Conservation (phyloP, 352 stramenopile genomes). For the Globisporangium cystogenes region DNA sequence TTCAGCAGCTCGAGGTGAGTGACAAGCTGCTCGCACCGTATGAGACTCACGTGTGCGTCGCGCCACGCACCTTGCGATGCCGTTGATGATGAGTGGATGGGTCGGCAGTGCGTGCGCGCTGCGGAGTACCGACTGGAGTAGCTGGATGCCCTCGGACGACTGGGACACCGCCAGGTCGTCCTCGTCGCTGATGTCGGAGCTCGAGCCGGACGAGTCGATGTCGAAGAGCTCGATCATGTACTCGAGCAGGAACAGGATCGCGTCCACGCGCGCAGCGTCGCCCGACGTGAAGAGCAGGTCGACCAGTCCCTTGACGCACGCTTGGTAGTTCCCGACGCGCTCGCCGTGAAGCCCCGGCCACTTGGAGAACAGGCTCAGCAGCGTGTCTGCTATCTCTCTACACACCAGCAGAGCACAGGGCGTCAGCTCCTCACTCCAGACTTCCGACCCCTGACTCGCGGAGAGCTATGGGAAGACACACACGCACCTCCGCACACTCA, state of each 20-base stretch:
- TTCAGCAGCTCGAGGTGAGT: not conserved
- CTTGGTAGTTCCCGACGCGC: conserved; percentile 28
- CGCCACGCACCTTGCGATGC: conserved; percentile 34
- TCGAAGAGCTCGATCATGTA: conserved; percentile 81
- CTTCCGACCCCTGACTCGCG: too few relatives aligned
- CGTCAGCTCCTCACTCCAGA: too few relatives aligned
- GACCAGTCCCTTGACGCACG: conserved; percentile 57
- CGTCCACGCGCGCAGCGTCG: conserved; percentile 58
- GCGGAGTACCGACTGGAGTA: conserved; percentile 49
- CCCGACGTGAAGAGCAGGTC: conserved; percentile 39
- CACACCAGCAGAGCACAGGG: not conserved
- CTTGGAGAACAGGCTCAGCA: conserved; percentile 77
- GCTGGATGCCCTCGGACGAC: conserved; percentile 33
- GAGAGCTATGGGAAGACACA: not conserved
- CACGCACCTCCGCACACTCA: conserved; percentile 44
- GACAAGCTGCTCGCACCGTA: not conserved
- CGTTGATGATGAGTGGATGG: conserved; percentile 55
- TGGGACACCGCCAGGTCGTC: conserved; percentile 19
- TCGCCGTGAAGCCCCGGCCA: conserved; percentile 48
- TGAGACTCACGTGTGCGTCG: not conserved
- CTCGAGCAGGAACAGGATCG: conserved; percentile 67
- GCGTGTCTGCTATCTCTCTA: conserved; percentile 77
- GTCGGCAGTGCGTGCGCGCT: conserved; percentile 36
- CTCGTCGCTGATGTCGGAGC: conserved; percentile 29
- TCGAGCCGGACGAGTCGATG: conserved; percentile 67